Conservation (phyloP, 1,284 basidiomycete genomes). For the Heterobasidion irregulare region DNA sequence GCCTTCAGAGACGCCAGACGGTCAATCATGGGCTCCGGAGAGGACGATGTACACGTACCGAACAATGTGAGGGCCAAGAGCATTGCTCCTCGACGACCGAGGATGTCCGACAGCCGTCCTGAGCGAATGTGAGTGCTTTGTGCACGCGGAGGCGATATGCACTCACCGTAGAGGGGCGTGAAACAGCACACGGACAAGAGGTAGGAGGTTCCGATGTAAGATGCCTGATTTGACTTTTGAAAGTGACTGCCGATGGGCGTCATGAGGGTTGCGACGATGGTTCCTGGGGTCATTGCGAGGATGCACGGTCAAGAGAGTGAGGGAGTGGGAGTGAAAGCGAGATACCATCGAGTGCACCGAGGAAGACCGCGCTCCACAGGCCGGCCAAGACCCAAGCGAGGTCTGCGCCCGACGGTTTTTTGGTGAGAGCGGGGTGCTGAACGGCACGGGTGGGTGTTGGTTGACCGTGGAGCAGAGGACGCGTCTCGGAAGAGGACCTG, state of each 20-base stretch:
- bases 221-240: constrained; percentile 69
- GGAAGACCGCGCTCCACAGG: constrained; percentile 72
- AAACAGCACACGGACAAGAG: constrained; percentile 86
- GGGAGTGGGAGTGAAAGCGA: constrained; percentile 7
- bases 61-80: constrained; percentile 75
- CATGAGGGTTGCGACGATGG: constrained; percentile 71
- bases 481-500: constrained; percentile 13
- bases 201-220: constrained; percentile 85
- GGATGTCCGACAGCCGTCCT: constrained; percentile 82
- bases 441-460: constrained; percentile 8
- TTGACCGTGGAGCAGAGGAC: constrained; percentile 15
- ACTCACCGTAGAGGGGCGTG: constrained; percentile 78
- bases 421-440: constrained; percentile 12
- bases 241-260: constrained; percentile 77
- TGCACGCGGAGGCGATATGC: constrained; percentile 5
- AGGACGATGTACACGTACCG: constrained; percentile 36
- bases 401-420: constrained; percentile 42
- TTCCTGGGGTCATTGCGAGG: constrained; percentile 36
- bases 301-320: constrained; percentile 8
- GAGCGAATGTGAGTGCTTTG: constrained; percentile 3
- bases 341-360: constrained; percentile 74
- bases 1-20: constrained; percentile 31
- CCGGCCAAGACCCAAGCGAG: constrained; percentile 65
- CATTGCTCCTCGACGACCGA: constrained; percentile 82
- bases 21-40: not conserved